Evolutionary conservation across 2,329 filamentous ascomycete species (phyloP).

Genomic region (Elsinoe ampelina): DNA sequence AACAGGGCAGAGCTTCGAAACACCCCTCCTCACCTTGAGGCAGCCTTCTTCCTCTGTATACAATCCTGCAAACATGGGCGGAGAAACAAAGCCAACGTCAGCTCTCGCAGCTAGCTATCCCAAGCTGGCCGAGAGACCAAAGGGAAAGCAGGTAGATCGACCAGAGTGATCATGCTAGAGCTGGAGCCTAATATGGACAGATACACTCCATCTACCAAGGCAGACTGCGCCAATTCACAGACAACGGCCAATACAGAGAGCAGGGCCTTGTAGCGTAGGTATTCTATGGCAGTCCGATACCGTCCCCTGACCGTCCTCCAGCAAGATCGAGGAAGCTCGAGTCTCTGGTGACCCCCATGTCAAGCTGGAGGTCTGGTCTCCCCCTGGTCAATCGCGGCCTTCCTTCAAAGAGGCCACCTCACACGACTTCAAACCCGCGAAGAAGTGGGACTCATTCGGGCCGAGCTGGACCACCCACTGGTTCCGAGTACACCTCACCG

Average conservation of each 20-base stretch:
- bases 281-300: neutral
- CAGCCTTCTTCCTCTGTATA: neutral
- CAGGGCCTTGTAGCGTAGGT: conserved; percentile 46
- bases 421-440: conserved; percentile 60
- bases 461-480: conserved; percentile 97
- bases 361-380: conserved; percentile 77
- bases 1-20: neutral
- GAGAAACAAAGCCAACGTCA: conserved; percentile 25
- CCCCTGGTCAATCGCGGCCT: conserved; percentile 68
- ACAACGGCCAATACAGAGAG: conserved; percentile 52
- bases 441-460: conserved; percentile 71
- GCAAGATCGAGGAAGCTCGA: conserved; percentile 62
- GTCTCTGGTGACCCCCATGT: conserved; percentile 64
- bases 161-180: neutral
- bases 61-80: conserved; percentile 26
- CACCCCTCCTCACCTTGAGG: neutral
- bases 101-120: conserved; percentile 36
- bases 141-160: conserved; percentile 52
- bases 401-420: conserved; percentile 73
- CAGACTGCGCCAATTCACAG: conserved; percentile 72
- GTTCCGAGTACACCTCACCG: conserved; percentile 75
- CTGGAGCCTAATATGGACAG: conserved; percentile 17
- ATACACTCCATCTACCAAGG: conserved; percentile 80
- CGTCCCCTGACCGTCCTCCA: conserved; percentile 24
- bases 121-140: conserved; percentile 42